Percentiles rank a stretch among this genome's conserved stretches.
These are phyloP conservation scores for Claviceps purpurea DNA, from an alignment of 2,329 filamentous ascomycete species.

Conservation along the genomic window DNA sequence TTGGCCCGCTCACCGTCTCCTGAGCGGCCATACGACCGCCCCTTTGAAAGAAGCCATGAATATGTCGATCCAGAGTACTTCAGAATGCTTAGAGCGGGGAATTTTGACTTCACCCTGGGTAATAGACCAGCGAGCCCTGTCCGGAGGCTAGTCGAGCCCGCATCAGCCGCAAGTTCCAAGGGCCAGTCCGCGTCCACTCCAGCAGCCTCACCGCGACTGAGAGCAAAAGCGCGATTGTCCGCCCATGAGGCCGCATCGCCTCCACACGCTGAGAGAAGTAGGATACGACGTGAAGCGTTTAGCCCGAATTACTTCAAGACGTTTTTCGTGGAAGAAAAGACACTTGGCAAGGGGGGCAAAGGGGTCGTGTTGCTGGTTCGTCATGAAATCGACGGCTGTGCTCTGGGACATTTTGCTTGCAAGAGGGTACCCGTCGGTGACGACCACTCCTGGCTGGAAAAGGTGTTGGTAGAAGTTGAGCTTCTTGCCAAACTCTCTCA, in stretches of 20 bases:
- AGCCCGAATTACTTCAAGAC: conserved; percentile 84
- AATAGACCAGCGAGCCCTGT: conserved; percentile 38
- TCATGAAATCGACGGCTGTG: conserved; percentile 80
- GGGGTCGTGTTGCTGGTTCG: conserved; percentile 90
- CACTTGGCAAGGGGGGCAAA: conserved; percentile 81
- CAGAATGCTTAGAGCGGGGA: conserved; percentile 63
- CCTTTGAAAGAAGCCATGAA: conserved; percentile 29
- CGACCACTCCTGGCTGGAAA: conserved; percentile 89
- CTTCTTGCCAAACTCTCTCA: conserved; percentile 84
- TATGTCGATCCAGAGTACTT: conserved; percentile 93
- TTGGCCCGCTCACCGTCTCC: conserved; percentile 33
- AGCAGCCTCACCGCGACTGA: conserved; percentile 8
- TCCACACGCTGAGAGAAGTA: conserved; percentile 39
- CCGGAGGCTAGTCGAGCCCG: conserved; percentile 36
- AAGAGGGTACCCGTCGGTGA: conserved; percentile 93
- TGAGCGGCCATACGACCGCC: conserved; percentile 35
- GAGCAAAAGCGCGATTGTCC: conserved; percentile 32
- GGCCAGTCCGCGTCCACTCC: conserved; percentile 8
- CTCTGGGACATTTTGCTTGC: conserved; percentile 84
- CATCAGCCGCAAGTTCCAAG: conserved; percentile 15
- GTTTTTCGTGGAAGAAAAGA: conserved; percentile 82
- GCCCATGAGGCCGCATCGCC: conserved; percentile 37
- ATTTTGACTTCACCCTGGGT: conserved; percentile 30
- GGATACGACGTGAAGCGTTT: conserved; percentile 78
- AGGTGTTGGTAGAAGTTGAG: conserved; percentile 85